Evolutionary conservation across 148 eudicot genomes (phyloP).

Genomic region (Diospyros lotus): DNA sequence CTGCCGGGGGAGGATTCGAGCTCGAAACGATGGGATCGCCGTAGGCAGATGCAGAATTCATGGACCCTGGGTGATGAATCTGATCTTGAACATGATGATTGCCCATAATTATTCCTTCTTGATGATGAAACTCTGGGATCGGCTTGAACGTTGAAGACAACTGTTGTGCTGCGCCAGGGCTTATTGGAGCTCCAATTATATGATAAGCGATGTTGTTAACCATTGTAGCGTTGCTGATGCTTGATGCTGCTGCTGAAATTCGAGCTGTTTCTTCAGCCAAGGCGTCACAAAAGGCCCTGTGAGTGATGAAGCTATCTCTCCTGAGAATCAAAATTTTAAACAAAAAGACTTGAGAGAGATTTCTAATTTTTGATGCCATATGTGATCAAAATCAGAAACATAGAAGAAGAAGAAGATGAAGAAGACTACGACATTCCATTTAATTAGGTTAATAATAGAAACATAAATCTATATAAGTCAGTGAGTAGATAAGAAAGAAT

Average conservation of each 20-base stretch:
- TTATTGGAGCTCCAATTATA: slow-evolving; percentile 42
- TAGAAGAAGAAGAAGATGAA: not conserved
- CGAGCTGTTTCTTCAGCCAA: slow-evolving; percentile 84
- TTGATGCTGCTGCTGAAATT: slow-evolving; percentile 47
- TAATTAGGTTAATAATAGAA: no score
- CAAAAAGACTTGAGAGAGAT: not conserved
- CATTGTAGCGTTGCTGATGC: slow-evolving; percentile 29
- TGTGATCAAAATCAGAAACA: no score
- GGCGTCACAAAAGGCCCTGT: slow-evolving; percentile 94
- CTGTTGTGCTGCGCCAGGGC: slow-evolving; percentile 42
- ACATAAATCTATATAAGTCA: no score
- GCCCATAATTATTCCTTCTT: no score
- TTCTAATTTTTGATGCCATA: not conserved
- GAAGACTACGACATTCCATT: no score
- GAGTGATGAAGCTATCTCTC: slow-evolving; percentile 98
- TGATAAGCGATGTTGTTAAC: slow-evolving; percentile 44
- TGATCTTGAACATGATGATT: no score
- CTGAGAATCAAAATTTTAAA: slow-evolving; percentile 29
- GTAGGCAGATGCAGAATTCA: slow-evolving; percentile 1
- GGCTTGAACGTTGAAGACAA: slow-evolving; percentile 66
- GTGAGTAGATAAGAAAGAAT: no score
- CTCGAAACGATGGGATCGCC: slow-evolving; percentile 9
- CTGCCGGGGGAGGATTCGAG: slow-evolving; percentile 20
- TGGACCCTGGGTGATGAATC: not conserved
- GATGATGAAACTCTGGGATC: not conserved